A percentile compares a stretch with the other conserved stretches of the same genome.
Conservation (phyloP, 768 basidiomycete species). For the Glaciozyma martinii region DNA sequence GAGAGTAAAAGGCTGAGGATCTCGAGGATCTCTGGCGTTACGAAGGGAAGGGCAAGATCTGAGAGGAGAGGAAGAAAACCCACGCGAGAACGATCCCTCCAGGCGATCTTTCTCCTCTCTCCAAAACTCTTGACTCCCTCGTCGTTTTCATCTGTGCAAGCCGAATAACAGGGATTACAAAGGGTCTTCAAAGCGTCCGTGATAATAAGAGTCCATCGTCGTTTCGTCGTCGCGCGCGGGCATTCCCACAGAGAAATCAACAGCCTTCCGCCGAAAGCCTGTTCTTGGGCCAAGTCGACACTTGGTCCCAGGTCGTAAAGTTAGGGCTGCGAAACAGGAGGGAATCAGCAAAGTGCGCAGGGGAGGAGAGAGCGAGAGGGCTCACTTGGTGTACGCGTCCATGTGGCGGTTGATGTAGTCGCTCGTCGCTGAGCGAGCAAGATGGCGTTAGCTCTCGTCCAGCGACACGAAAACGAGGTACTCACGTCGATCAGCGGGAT, state of each 20-base stretch:
- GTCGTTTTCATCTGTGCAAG: too few relatives aligned
- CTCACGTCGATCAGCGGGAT: conserved; percentile 56
- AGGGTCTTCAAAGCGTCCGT: too few relatives aligned
- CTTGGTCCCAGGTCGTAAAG: background rate
- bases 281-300: conserved; percentile 10
- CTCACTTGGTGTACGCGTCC: conserved; percentile 36
- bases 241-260: too few relatives aligned
- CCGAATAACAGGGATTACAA: too few relatives aligned
- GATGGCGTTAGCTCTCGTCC: background rate
- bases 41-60: too few relatives aligned
- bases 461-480: background rate
- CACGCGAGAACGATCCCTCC: too few relatives aligned
- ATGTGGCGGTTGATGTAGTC: conserved; percentile 49
- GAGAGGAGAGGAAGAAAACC: too few relatives aligned
- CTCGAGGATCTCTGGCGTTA: too few relatives aligned
- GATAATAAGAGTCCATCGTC: background rate
- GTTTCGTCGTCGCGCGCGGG: too few relatives aligned
- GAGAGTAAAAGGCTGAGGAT: too few relatives aligned
- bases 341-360: background rate
- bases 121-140: too few relatives aligned
- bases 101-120: too few relatives aligned
- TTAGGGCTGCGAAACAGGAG: background rate
- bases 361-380: background rate
- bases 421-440: conserved; percentile 48
- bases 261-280: conserved; percentile 12